Evolutionary conservation across 169 alveolate species (phyloP), one percentile per base, ranked within the genome.

Genomic region (Plasmodium cynomolgi): DNA sequence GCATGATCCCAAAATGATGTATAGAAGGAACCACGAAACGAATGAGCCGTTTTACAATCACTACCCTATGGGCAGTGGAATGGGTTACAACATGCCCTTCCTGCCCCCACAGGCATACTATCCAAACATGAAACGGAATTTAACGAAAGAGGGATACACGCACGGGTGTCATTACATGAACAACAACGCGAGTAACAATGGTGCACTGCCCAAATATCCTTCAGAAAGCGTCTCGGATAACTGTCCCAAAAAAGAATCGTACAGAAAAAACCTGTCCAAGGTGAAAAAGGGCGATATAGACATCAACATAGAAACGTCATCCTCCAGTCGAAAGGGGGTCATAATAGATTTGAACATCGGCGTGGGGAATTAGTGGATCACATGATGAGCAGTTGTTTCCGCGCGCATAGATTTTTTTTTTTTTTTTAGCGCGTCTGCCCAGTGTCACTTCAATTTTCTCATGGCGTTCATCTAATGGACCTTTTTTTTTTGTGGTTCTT

Each of bases 241-340:
- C n/a, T 23, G 5, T 58, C 75, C 73, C 31, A 90, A 80, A 80
- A 81, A 80, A 34, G 94, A 90, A 23, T 58, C 50, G n/a, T 79
- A 75, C 34, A 71, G 94, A 80, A 81, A 80, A 90, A 90, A 90
- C 34, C 33, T 80, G 37, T 90, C 94, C 29, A 79, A 81, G 83
- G 71, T 90, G 73, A 90, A 54, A 62, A 90, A 90, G 54, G 94
- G 94, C 31, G 90, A 90, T 37, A 90, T 90, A 58, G 94, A 90
- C 47, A 90, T 90, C 68, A 90, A 90, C 56, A 90, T 90, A 56
- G 94, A 90, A 90, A 90, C 94, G n/a, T 80, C 94, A 5, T 90
- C 94, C 37, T 80, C 88, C n/a, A 33, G 39, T 33, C 56, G 73
- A 17, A 79, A 68, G 41, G 94, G 94, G n/a, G 83, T 90, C 20